Percentiles rank a stretch among this genome's conserved stretches.
These are phyloP conservation scores for Massarina eburnea DNA, from an alignment of 2,329 filamentous ascomycete genomes.

Conservation along the genomic window DNA sequence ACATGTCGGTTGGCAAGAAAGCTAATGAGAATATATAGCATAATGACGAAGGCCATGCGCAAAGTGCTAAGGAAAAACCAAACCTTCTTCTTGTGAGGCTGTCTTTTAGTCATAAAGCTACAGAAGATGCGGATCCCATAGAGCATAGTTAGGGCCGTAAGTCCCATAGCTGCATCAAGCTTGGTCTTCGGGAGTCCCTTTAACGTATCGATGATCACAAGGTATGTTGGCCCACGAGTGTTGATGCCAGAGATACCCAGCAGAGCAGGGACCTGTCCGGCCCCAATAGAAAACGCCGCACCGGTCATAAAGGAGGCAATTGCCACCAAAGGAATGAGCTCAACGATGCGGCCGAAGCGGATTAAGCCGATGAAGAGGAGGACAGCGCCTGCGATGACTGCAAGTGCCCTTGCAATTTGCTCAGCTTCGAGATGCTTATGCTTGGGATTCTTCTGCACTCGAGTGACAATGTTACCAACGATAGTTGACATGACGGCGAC, in stretches of 20 bases:
- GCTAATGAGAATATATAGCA: constrained; percentile 89
- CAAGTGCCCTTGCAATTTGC: constrained; percentile 75
- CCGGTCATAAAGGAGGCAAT: constrained; percentile 98
- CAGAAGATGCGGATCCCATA: constrained; percentile 68
- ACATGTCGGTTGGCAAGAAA: constrained; percentile 76
- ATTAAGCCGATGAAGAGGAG: constrained; percentile 78
- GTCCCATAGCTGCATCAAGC: constrained; percentile 82
- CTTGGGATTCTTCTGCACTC: constrained; percentile 56
- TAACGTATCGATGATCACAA: constrained; percentile 81
- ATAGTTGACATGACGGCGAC: constrained; percentile 95
- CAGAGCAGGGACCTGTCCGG: constrained; percentile 78
- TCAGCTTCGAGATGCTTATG: constrained; percentile 46
- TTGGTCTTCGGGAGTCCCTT: constrained; percentile 68
- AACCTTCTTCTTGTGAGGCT: constrained; percentile 71
- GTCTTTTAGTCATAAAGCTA: constrained; percentile 66
- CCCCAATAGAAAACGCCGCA: constrained; percentile 84
- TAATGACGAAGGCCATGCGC: constrained; percentile 85
- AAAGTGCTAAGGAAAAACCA: constrained; percentile 93
- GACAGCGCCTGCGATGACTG: constrained; percentile 77
- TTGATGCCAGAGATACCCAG: constrained; percentile 77
- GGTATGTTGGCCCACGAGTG: constrained; percentile 76
- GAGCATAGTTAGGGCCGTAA: constrained; percentile 76
- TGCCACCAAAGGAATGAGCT: constrained; percentile 87
- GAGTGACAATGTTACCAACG: constrained; percentile 75
- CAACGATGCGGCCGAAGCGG: constrained; percentile 85